phyloP scores from a whole-genome alignment of 768 basidiomycete species.

The Gymnopilus junonius region DNA sequence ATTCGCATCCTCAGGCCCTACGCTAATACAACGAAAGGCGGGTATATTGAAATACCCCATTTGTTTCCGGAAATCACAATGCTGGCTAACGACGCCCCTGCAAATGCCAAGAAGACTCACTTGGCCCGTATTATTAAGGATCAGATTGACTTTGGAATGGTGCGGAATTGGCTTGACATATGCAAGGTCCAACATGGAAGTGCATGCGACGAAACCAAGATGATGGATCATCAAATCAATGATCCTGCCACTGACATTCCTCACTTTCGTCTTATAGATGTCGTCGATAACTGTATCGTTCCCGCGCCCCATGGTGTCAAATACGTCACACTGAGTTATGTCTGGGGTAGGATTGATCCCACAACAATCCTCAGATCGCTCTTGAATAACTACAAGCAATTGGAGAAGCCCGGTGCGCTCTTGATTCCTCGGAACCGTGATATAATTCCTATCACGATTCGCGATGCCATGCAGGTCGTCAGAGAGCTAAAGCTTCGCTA shows the following conservation, averaged over 20 bases:
- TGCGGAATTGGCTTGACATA: constrained; percentile 5
- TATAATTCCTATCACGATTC: constrained; percentile 10
- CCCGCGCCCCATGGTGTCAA: neutral
- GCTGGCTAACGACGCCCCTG: constrained; percentile 7
- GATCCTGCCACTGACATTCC: neutral
- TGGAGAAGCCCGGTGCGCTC: constrained; percentile 6
- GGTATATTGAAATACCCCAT: neutral
- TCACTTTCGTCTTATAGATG: neutral
- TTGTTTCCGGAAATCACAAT: constrained; percentile 8
- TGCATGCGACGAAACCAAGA: neutral
- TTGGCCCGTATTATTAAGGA: neutral
- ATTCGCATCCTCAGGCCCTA: neutral
- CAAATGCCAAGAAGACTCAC: neutral
- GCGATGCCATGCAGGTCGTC: constrained; percentile 8
- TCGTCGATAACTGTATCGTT: neutral
- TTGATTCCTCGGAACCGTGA: neutral
- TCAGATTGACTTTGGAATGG: constrained; percentile 6
- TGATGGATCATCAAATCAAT: neutral
- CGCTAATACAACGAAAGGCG: neutral
- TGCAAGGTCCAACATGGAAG: neutral
- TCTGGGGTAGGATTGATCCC: neutral
- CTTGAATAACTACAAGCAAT: neutral
- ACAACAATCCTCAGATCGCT: neutral
- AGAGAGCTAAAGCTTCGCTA: constrained; percentile 7
- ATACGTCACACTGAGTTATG: neutral